Evolutionary conservation across 2,329 filamentous ascomycete genomes (phyloP).

Genomic region (Sporothrix schenckii): DNA sequence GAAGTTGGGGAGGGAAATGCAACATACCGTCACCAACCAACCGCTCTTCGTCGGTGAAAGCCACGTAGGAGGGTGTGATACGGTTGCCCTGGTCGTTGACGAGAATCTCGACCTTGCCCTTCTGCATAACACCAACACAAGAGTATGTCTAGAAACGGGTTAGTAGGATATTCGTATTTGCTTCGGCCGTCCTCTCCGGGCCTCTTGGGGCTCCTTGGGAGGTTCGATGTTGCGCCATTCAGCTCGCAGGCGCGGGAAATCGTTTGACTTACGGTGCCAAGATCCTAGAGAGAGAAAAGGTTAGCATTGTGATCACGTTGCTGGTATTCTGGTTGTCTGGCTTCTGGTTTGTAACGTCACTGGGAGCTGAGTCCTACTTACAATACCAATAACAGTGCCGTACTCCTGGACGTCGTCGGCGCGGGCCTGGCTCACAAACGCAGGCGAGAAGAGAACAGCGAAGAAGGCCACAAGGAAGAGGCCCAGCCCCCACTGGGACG

Average conservation of each 20-base stretch:
- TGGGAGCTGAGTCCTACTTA: constrained; percentile 40
- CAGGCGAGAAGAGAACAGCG: constrained; percentile 82
- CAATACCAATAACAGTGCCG: constrained; percentile 92
- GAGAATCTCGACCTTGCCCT: constrained; percentile 92
- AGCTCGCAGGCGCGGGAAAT: neutral
- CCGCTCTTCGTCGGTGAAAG: constrained; percentile 95
- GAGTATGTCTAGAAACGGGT: constrained; percentile 63
- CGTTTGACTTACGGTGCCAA: constrained; percentile 64
- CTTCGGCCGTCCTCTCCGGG: neutral
- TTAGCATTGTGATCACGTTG: constrained; percentile 34
- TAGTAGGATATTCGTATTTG: neutral
- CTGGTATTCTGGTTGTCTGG: too few species aligned
- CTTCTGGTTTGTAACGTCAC: too few species aligned
- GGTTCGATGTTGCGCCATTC: neutral
- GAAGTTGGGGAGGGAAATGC: neutral
- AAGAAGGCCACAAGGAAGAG: constrained; percentile 92
- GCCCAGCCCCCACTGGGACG: constrained; percentile 56
- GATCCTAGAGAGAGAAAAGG: constrained; percentile 50
- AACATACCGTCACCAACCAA: constrained; percentile 78
- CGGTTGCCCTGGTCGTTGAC: constrained; percentile 95
- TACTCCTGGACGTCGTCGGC: constrained; percentile 76
- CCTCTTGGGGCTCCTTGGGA: neutral
- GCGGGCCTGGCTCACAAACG: constrained; percentile 76
- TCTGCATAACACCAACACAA: constrained; percentile 94
- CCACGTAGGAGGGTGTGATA: constrained; percentile 93